Conservation (phyloP, 306 rosid genomes). For the Purshia tridentata region DNA sequence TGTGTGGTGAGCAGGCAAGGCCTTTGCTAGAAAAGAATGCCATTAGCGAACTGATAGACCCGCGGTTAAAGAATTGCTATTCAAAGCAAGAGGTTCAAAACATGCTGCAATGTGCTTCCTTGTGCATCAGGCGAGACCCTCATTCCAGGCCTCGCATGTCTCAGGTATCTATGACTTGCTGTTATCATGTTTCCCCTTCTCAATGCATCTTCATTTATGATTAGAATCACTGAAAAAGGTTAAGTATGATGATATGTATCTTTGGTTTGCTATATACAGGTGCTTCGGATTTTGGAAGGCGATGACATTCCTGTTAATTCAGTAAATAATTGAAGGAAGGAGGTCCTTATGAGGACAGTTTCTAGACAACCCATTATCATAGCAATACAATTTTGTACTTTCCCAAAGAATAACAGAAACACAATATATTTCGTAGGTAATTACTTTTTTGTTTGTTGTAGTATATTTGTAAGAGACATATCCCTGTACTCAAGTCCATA, state of each 20-base stretch:
- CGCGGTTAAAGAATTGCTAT: constrained; percentile 52
- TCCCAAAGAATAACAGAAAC: neutral
- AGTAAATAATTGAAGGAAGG: neutral
- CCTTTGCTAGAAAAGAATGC: constrained; percentile 67
- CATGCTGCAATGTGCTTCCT: constrained; percentile 75
- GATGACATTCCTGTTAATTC: constrained; percentile 55
- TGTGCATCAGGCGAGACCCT: constrained; percentile 72
- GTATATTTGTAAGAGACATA: neutral
- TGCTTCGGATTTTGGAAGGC: constrained; percentile 88
- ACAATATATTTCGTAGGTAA: neutral
- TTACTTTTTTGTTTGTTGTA: neutral
- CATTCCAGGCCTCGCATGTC: constrained; percentile 88
- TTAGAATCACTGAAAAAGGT: neutral
- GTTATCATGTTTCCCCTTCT: neutral
- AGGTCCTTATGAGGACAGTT: constrained; percentile 4
- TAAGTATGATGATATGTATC: neutral
- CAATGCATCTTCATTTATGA: neutral
- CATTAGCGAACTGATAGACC: constrained; percentile 62
- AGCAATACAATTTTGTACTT: neutral
- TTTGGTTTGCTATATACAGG: constrained; percentile 34
- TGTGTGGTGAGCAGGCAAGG: constrained; percentile 57
- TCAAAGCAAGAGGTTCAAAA: constrained; percentile 57
- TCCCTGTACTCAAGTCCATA: neutral
- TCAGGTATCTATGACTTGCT: constrained; percentile 49
- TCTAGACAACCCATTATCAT: neutral